These are phyloP conservation scores for Botrytis galanthina DNA, from an alignment of 2,329 filamentous ascomycete genomes.

Conservation along the genomic window DNA sequence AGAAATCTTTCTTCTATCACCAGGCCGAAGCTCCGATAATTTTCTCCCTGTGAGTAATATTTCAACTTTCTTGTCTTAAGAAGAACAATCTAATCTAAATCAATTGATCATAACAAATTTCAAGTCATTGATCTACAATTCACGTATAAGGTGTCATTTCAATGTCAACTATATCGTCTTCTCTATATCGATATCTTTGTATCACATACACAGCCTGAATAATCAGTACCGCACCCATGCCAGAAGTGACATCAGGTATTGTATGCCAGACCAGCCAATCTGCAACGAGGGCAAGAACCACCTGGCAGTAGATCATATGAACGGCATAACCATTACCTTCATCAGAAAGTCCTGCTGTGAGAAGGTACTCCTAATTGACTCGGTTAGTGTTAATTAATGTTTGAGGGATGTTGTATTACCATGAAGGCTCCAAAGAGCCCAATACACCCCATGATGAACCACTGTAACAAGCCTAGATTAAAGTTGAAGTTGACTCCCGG, in stretches of 20 bases:
- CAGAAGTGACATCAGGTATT: not conserved
- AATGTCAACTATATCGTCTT: not conserved
- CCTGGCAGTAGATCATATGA: constrained; percentile 5
- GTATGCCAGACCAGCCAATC: constrained; percentile 3
- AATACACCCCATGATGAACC: not conserved
- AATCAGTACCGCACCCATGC: not conserved
- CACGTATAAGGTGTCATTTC: not conserved
- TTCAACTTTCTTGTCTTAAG: not conserved
- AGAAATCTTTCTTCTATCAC: not conserved
- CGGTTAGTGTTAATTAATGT: not conserved
- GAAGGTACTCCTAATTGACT: not conserved
- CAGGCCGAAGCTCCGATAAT: not conserved
- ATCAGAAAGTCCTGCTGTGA: not conserved
- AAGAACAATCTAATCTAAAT: not conserved
- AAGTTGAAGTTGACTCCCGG: not conserved
- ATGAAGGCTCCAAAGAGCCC: not conserved
- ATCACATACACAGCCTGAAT: not conserved
- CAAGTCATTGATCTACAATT: not conserved
- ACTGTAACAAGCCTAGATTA: constrained; percentile 3
- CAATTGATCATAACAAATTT: not conserved
- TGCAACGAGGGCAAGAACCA: not conserved
- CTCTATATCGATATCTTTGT: not conserved
- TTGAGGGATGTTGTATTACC: not conserved
- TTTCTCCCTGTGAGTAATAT: not conserved
- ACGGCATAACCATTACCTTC: not conserved